Percentiles rank a stretch among this genome's conserved stretches.
Conservation (phyloP, 2,329 filamentous ascomycete genomes). For the Cladosporium velox region DNA sequence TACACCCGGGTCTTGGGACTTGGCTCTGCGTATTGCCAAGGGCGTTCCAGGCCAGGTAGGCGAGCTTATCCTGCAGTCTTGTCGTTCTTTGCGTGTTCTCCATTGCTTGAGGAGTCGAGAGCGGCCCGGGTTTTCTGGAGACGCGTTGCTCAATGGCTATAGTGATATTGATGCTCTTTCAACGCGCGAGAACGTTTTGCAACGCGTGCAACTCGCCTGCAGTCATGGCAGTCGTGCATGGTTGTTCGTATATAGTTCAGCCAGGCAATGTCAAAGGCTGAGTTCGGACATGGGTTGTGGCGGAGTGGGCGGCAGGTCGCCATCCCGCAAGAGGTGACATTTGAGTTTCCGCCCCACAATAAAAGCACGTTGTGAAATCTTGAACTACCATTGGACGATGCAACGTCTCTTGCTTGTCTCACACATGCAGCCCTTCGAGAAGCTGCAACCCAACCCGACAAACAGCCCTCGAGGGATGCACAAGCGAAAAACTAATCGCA, state of each 20-base stretch:
- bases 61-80: slow-evolving; percentile 12
- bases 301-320: slow-evolving; percentile 10
- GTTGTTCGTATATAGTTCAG: slow-evolving; percentile 5
- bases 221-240: not conserved
- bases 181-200: not conserved
- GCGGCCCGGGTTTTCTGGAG: not conserved
- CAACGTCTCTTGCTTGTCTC: slow-evolving; percentile 1
- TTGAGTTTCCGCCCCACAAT: slow-evolving; percentile 4
- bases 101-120: slow-evolving; percentile 1
- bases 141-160: not conserved
- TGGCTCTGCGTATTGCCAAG: slow-evolving; percentile 16
- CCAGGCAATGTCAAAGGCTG: slow-evolving; percentile 15
- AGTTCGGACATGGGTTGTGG: slow-evolving; percentile 9
- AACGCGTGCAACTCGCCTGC: not conserved
- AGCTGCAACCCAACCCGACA: not conserved
- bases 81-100: slow-evolving; percentile 4
- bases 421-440: not conserved
- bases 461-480: not conserved
- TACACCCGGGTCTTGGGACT: slow-evolving; percentile 12
- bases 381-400: not conserved
- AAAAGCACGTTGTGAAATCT: not conserved
- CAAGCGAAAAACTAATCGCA: slow-evolving; percentile 9
- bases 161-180: not conserved
- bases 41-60: slow-evolving; percentile 5
- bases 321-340: slow-evolving; percentile 1